Base-by-base conservation (phyloP, 441 rosid genomes). In the Jatropha podagrica region DNA sequence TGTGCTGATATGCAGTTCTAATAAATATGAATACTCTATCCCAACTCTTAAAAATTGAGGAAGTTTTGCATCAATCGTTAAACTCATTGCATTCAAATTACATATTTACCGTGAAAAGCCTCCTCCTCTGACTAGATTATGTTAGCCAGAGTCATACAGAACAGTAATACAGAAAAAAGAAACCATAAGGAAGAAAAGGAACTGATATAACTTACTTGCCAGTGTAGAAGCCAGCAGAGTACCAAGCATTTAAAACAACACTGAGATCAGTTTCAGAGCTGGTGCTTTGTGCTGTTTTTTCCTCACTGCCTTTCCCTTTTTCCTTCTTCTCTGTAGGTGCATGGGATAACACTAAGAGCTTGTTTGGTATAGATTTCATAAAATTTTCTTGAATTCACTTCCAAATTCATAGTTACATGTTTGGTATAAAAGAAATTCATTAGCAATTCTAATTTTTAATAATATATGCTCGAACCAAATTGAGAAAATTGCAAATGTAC, bases 241-340 rank as follows among this genome's bases (percentile, higher is more conserved):
- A 90, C 94, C 94, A 90, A 44, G 92, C 90, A 69, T 86, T 90
- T 69, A 90, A 77, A 74, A 90, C 89, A 42, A 68, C 83, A 68
- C 79, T 42, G 9, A 88, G 85, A 79, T 90, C 87, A 46, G 92
- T 86, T 79, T 79, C 83, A 52, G 80, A 74, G 74, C 69, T 74
- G 27, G 75, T 67, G 72, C 60, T 61, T 68, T 74, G 81, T 55
- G 68, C 74, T 61, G 44, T 60, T 73, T 85, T 84, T 58, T 59
- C 88, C 20, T 46, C 84, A 32, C 12, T 75, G 44, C 78, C 83
- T 81, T 82, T 72, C 72, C 72, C 81, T 69, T 78, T 67, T 68
- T 77, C 80, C 14, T 61, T 66, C 71, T 77, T 66, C 76, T 67
- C 89, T 88, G 80, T 62, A 73, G 59, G 75, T 32, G 23, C 75